Conservation (phyloP, 2,329 filamentous ascomycete species). For the Cercospora sp. region DNA sequence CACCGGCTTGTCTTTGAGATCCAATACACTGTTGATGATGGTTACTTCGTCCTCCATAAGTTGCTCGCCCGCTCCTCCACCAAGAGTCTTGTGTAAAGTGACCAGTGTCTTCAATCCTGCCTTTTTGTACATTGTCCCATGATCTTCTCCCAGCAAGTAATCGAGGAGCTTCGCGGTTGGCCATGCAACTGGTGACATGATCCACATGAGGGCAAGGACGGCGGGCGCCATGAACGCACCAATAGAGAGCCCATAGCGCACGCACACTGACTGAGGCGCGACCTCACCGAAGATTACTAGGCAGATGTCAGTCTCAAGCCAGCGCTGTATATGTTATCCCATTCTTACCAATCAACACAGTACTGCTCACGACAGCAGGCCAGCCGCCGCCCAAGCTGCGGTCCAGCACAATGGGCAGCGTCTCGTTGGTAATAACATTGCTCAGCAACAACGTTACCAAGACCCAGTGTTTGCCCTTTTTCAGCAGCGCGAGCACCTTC, state of each 20-base stretch:
- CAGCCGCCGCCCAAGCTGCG: constrained; percentile 90
- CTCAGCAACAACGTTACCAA: constrained; percentile 89
- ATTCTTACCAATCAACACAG: constrained; percentile 80
- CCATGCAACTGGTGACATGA: constrained; percentile 87
- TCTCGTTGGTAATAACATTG: constrained; percentile 98
- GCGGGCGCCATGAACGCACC: constrained; percentile 90
- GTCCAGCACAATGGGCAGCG: constrained; percentile 90
- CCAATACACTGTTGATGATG: constrained; percentile 94
- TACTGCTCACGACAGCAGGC: constrained; percentile 90
- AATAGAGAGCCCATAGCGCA: constrained; percentile 92
- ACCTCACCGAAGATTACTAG: constrained; percentile 97
- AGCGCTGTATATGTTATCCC: neutral
- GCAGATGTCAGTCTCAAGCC: neutral
- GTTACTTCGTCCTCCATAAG: constrained; percentile 97
- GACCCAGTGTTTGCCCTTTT: constrained; percentile 96
- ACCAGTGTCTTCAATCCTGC: constrained; percentile 95
- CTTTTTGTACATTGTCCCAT: constrained; percentile 97
- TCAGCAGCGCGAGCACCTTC: constrained; percentile 75
- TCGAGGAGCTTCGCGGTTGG: constrained; percentile 95
- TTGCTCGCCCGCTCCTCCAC: constrained; percentile 77
- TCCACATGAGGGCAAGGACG: constrained; percentile 86
- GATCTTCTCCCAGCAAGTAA: constrained; percentile 87
- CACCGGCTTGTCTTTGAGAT: constrained; percentile 94
- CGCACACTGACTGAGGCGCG: constrained; percentile 92
- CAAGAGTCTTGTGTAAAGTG: constrained; percentile 88